Conservation (phyloP, 768 basidiomycete genomes). For the Lactifluus pinguis region DNA sequence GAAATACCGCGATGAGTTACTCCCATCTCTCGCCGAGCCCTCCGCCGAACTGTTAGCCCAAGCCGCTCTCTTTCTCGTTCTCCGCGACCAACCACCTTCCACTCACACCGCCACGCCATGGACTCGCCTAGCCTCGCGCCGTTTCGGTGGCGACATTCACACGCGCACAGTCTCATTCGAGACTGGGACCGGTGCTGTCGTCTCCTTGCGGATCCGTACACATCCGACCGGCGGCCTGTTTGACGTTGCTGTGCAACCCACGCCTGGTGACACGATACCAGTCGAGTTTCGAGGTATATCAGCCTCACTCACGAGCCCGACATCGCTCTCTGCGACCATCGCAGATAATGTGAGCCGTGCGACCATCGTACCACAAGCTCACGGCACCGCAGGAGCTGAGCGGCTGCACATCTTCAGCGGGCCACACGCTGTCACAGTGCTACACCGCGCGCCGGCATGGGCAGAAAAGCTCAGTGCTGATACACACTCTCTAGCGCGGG, state of each 20-base stretch:
- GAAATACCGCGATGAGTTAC: slow-evolving; percentile 81
- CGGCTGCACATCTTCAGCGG: slow-evolving; percentile 66
- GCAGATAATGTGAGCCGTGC: slow-evolving; percentile 40
- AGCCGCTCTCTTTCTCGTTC: slow-evolving; percentile 65
- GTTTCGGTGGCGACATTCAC: slow-evolving; percentile 70
- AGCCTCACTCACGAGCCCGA: slow-evolving; percentile 47
- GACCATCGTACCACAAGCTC: slow-evolving; percentile 69
- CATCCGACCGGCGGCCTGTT: slow-evolving; percentile 28
- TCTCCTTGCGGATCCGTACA: slow-evolving; percentile 37
- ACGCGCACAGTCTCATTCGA: slow-evolving; percentile 56
- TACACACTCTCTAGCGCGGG: slow-evolving; percentile 43
- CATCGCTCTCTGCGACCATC: slow-evolving; percentile 46
- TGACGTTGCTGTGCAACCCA: slow-evolving; percentile 42
- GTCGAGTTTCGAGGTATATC: slow-evolving; percentile 40
- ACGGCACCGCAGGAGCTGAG: slow-evolving; percentile 46
- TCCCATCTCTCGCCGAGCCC: slow-evolving; percentile 54
- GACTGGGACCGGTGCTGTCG: slow-evolving; percentile 38
- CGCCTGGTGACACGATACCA: slow-evolving; percentile 11
- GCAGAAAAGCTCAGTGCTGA: slow-evolving; percentile 57
- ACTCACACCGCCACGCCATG: slow-evolving; percentile 44
- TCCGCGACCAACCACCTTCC: slow-evolving; percentile 46
- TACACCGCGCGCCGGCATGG: slow-evolving; percentile 66
- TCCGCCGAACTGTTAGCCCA: slow-evolving; percentile 61
- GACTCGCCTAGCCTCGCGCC: slow-evolving; percentile 57
- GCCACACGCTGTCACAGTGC: slow-evolving; percentile 55